phyloP scores from a whole-genome alignment of 495 filamentous ascomycete genomes.

The Neurospora discreta region DNA sequence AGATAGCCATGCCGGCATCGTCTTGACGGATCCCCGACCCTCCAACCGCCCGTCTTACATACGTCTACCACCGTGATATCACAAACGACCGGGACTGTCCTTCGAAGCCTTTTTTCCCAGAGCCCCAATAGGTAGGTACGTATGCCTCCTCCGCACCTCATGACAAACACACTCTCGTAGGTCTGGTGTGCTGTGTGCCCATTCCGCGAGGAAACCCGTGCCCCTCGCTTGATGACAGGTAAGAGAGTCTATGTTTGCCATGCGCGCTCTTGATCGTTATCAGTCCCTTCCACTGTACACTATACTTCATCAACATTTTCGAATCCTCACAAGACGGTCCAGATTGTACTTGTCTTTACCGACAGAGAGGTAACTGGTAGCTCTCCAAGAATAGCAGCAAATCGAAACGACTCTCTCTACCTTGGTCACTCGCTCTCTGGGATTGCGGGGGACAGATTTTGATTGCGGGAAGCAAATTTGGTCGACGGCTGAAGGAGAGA shows the following conservation, averaged over 20 bases:
- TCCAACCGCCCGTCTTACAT: background rate
- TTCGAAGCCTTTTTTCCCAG: background rate
- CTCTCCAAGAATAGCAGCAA: background rate
- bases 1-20: background rate
- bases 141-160: background rate
- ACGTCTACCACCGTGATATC: background rate
- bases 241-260: background rate
- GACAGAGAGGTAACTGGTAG: background rate
- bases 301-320: background rate
- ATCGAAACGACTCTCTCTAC: background rate
- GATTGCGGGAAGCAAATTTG: background rate
- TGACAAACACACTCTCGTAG: background rate
- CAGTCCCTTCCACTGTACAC: background rate
- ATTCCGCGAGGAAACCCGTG: background rate
- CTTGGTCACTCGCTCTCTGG: background rate
- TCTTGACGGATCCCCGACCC: background rate
- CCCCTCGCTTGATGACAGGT: background rate
- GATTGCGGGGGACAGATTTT: background rate
- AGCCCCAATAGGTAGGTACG: background rate
- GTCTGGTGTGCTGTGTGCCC: background rate
- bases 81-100: background rate
- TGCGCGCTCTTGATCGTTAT: background rate
- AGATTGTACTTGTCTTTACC: background rate
- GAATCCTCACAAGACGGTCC: background rate
- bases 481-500: background rate